These are phyloP conservation scores for Phytophthora chlamydospora DNA, from an alignment of 352 stramenopile genomes.

Conservation along the genomic window DNA sequence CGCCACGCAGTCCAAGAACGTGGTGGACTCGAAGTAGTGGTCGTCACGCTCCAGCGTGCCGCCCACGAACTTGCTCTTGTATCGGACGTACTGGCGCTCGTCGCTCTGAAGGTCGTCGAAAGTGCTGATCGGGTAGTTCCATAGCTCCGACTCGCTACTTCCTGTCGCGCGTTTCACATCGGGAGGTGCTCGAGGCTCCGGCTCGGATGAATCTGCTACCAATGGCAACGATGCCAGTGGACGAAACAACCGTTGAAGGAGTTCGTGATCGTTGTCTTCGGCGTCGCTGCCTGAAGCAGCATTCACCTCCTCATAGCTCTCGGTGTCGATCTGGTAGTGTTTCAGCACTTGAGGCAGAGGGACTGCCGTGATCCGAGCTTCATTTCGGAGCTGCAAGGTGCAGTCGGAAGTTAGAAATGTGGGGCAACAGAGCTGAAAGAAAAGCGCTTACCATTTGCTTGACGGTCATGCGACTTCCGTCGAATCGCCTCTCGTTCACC, in stretches of 20 bases:
- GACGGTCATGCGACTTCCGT: slow-evolving; percentile 72
- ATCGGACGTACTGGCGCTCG: slow-evolving; percentile 69
- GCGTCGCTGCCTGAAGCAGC: slow-evolving; percentile 8
- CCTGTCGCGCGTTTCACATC: slow-evolving; percentile 1
- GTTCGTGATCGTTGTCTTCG: slow-evolving; percentile 21
- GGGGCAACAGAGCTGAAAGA: not conserved
- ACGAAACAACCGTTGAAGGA: slow-evolving; percentile 40
- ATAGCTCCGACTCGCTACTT: slow-evolving; percentile 41
- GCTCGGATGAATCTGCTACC: not conserved
- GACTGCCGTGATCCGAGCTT: slow-evolving; percentile 49
- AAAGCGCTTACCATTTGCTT: slow-evolving; percentile 50
- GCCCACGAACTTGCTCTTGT: slow-evolving; percentile 61
- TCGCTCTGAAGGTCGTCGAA: slow-evolving; percentile 66
- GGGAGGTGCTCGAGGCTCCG: not conserved
- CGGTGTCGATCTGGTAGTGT: slow-evolving; percentile 59
- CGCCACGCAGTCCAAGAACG: slow-evolving; percentile 72
- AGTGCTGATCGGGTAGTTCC: slow-evolving; percentile 71
- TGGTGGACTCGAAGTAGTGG: slow-evolving; percentile 65
- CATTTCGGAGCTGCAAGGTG: slow-evolving; percentile 39
- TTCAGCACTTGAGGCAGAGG: slow-evolving; percentile 46
- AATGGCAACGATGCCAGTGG: slow-evolving; percentile 3
- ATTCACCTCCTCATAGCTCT: slow-evolving; percentile 42
- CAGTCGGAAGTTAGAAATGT: not conserved
- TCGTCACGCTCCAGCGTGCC: slow-evolving; percentile 65
- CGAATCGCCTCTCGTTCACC: slow-evolving; percentile 39